phyloP scores from a whole-genome alignment of 129 eudicot species.

The Ambrosia artemisiifolia region DNA sequence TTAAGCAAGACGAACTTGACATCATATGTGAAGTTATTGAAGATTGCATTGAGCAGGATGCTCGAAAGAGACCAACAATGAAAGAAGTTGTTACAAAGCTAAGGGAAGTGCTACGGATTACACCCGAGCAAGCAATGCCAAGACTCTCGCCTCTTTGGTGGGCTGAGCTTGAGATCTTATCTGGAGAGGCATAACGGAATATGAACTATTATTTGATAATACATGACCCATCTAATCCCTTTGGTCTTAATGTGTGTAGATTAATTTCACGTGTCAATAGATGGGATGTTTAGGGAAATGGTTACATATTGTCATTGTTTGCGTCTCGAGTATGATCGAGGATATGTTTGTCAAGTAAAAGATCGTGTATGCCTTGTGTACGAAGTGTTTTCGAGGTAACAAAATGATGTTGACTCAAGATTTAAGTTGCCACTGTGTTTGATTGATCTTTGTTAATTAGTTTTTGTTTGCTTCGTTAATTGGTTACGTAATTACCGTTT shows the following conservation, averaged over 20 bases:
- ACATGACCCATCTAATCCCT: background rate
- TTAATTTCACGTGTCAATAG: background rate
- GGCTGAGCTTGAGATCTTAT: constrained; percentile 96
- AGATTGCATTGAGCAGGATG: constrained; percentile 61
- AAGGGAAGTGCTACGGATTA: constrained; percentile 45
- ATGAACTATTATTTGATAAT: background rate
- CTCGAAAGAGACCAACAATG: constrained; percentile 60
- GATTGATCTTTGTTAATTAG: too few species aligned
- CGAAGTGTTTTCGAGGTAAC: background rate
- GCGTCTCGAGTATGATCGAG: constrained; percentile 4
- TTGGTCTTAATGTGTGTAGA: background rate
- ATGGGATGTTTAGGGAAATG: too few species aligned
- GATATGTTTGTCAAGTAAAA: constrained; percentile 14
- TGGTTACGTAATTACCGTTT: too few species aligned
- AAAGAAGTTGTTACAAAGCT: constrained; percentile 47
- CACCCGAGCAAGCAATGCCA: constrained; percentile 80
- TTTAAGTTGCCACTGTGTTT: background rate
- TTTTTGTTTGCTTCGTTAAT: too few species aligned
- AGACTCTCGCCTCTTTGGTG: constrained; percentile 95
- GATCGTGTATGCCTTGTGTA: background rate
- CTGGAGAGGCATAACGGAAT: constrained; percentile 50
- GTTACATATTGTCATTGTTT: constrained; percentile 5
- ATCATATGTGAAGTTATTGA: constrained; percentile 55
- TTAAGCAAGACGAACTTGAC: constrained; percentile 57
- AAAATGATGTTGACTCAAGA: background rate